phyloP scores from a whole-genome alignment of 371 early-diverging fungal genomes.

The Mortierella sp. region DNA sequence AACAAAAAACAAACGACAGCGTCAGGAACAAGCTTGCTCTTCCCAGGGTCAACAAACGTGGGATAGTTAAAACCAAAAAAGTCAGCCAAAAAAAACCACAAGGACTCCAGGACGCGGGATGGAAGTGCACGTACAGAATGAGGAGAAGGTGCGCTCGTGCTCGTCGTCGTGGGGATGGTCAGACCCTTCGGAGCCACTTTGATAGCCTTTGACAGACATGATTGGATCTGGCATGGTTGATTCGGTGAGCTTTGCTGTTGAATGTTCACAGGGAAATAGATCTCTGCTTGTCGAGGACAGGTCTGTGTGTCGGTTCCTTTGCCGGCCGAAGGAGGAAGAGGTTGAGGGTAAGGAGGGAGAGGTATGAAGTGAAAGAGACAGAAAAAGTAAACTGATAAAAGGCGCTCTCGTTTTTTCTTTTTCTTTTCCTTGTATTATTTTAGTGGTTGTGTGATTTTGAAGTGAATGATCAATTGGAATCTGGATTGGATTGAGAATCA shows the following conservation, averaged over 20 bases:
- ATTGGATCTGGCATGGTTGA: conserved; percentile 48
- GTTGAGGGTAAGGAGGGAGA: not conserved
- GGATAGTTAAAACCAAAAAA: not conserved
- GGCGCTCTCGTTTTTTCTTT: not conserved
- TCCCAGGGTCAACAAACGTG: not conserved
- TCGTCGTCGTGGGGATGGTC: conserved; percentile 56
- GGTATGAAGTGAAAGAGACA: not conserved
- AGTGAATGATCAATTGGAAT: conserved; percentile 14
- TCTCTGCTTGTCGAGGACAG: not conserved
- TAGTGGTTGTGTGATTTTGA: too few species aligned
- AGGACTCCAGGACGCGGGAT: not conserved
- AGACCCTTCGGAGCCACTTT: conserved; percentile 55
- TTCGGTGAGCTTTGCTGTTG: not conserved
- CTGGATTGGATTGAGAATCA: conserved; percentile 23
- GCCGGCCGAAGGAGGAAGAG: not conserved
- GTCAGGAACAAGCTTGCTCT: not conserved
- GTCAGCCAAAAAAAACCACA: not conserved
- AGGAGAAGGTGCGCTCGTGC: conserved; percentile 42
- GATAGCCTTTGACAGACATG: conserved; percentile 35
- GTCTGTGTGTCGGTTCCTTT: not conserved
- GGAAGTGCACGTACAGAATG: conserved; percentile 37
- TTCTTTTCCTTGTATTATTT: not conserved
- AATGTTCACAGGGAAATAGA: not conserved
- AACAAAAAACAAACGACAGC: conserved; percentile 6
- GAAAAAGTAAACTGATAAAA: not conserved